Evolutionary conservation across 345 rosid genomes (phyloP).

Genomic region (Lagerstroemia speciosa): DNA sequence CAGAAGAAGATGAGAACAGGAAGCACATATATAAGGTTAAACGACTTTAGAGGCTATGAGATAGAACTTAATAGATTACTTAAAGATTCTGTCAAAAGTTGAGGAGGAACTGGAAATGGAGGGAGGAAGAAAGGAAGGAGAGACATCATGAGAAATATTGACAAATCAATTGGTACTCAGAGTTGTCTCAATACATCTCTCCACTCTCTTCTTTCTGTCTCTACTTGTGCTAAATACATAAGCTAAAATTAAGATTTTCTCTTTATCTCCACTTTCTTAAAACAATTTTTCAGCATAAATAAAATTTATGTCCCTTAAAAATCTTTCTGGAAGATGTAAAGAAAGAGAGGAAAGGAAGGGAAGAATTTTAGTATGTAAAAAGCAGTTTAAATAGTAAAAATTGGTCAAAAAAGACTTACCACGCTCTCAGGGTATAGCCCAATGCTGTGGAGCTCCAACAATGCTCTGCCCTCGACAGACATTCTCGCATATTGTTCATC

Average conservation of each 20-base stretch:
- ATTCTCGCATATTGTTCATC: conserved; percentile 32
- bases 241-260: neutral
- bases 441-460: conserved; percentile 45
- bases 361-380: neutral
- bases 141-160: neutral
- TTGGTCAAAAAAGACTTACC: conserved; percentile 20
- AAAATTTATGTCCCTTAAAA: neutral
- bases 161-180: neutral
- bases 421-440: conserved; percentile 37
- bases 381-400: neutral
- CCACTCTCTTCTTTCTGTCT: neutral
- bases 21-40: neutral
- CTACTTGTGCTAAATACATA: neutral
- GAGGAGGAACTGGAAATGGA: neutral
- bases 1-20: neutral
- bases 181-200: neutral
- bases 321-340: neutral
- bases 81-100: neutral
- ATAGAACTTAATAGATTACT: neutral
- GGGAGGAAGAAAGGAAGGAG: neutral
- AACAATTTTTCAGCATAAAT: neutral
- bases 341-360: neutral
- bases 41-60: neutral
- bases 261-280: too few species aligned
- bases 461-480: conserved; percentile 31